Conservation (phyloP, 768 basidiomycete species). For the Amanita polypyramis region DNA sequence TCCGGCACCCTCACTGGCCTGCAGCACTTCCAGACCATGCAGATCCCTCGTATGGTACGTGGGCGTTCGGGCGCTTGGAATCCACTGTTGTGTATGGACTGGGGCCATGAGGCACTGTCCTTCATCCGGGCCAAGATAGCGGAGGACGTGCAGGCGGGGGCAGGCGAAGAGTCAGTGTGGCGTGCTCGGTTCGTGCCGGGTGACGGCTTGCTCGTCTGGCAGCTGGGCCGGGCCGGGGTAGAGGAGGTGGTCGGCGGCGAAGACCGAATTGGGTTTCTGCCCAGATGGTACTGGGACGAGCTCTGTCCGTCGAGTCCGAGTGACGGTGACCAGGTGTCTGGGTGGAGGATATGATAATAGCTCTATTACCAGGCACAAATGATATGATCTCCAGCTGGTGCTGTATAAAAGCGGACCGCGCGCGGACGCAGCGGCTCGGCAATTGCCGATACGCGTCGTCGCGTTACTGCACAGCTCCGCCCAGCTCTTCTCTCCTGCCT, state of each 20-base stretch:
- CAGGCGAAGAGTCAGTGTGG: conserved; percentile 40
- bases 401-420: too few relatives aligned
- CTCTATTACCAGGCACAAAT: not conserved
- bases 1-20: conserved; percentile 55
- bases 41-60: conserved; percentile 69
- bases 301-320: conserved; percentile 3
- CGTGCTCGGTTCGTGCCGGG: conserved; percentile 56
- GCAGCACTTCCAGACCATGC: conserved; percentile 68
- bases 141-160: conserved; percentile 13
- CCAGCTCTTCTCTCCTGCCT: conserved; percentile 11
- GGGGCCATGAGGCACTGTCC: conserved; percentile 54
- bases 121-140: conserved; percentile 32
- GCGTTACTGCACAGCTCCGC: conserved; percentile 27
- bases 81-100: conserved; percentile 60
- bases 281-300: conserved; percentile 57
- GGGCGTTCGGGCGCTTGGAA: conserved; percentile 73
- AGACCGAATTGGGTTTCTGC: conserved; percentile 72
- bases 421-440: conserved; percentile 17
- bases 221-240: conserved; percentile 37
- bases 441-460: conserved; percentile 45
- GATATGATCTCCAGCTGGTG: not conserved
- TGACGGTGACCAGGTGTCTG: not conserved
- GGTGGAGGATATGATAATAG: not conserved
- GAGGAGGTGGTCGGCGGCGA: conserved; percentile 55
- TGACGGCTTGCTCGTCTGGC: conserved; percentile 39